A percentile compares a stretch with the other conserved stretches of the same genome.
These are phyloP conservation scores for Ophiostoma ulmi DNA, from an alignment of 2,329 filamentous ascomycete genomes.

Conservation along the genomic window DNA sequence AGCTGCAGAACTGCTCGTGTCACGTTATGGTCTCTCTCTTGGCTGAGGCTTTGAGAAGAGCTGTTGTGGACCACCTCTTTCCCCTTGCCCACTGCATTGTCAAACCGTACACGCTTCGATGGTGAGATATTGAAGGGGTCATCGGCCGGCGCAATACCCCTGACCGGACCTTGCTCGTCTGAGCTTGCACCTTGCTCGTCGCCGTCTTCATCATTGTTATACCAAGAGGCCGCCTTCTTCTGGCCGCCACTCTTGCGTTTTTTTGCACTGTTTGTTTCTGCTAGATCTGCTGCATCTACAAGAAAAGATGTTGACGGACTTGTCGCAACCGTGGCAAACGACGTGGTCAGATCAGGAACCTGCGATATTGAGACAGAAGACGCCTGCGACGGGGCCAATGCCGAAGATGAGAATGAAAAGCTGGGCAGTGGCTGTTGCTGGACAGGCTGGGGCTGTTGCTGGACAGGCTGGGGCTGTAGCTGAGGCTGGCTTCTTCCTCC, in stretches of 20 bases:
- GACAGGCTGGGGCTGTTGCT: background rate
- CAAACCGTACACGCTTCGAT: background rate
- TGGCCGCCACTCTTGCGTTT: background rate
- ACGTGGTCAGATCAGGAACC: background rate
- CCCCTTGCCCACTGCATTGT: background rate
- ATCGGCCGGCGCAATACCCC: background rate
- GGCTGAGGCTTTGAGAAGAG: too few relatives aligned
- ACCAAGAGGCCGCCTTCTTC: background rate
- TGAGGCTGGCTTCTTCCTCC: slow-evolving; percentile 6
- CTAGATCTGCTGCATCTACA: background rate
- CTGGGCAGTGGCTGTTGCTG: slow-evolving; percentile 1
- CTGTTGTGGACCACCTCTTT: too few relatives aligned
- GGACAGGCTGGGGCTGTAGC: background rate
- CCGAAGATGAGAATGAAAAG: background rate
- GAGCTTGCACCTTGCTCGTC: background rate
- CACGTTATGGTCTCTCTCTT: slow-evolving; percentile 34
- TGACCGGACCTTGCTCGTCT: background rate
- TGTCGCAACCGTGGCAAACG: background rate
- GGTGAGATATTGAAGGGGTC: background rate
- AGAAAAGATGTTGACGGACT: background rate
- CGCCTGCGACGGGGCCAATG: background rate
- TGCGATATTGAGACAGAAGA: background rate
- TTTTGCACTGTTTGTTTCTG: background rate
- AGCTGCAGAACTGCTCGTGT: slow-evolving; percentile 47
- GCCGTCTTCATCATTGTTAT: background rate